Base-by-base conservation (phyloP, 2,329 filamentous ascomycete species). In the Sclerotinia sclerotiorum region DNA sequence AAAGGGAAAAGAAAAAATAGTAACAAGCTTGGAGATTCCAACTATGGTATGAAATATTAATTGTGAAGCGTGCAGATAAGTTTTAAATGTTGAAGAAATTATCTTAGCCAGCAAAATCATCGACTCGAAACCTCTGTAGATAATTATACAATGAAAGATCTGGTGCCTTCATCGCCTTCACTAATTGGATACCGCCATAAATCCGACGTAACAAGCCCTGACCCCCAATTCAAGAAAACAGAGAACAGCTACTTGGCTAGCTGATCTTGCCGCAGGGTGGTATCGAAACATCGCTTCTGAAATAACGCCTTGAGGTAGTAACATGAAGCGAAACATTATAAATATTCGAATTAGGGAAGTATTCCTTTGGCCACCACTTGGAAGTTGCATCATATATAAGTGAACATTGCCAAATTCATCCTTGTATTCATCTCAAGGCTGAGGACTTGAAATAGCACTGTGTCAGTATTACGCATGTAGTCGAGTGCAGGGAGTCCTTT, bases 71-170 rank as follows among this genome's bases (percentile, higher is more conserved):
- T 3, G 44, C 32, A 8, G 54, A 73, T 54, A 35, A 64, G 5
- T 5, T 68, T 0, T 74, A 73, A 15, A n/a, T 72, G 60, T 58
- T 74, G 10, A 69, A 68, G 27, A 52, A 70, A 7, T 44, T 24
- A 2, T 69, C 73, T 5, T 35, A 13, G 21, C 27, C 19, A 49
- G 21, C 4, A 42, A 5, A 42, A 42, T n/a, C 8, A 42, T 17
- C 13, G 8, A 57, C 7, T 5, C 55, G n/a, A 24, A 0, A 2
- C 13, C 35, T 39, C 32, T 4, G n/a, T n/a, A n/a, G n/a, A 8
- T 1, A 0, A 19, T n/a, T 8, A 57, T 21, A 19, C 1, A 57
- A 51, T 10, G 32, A 24, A 4, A 5, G 3, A 42, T 5, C 13
- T 4, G 35, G 5, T 17, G 6, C 21, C 8, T 1, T 27, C 1